Evolutionary conservation across 345 rosid species (phyloP), one percentile per base, ranked within the genome.

Genomic region (Stellera chamaejasme): DNA sequence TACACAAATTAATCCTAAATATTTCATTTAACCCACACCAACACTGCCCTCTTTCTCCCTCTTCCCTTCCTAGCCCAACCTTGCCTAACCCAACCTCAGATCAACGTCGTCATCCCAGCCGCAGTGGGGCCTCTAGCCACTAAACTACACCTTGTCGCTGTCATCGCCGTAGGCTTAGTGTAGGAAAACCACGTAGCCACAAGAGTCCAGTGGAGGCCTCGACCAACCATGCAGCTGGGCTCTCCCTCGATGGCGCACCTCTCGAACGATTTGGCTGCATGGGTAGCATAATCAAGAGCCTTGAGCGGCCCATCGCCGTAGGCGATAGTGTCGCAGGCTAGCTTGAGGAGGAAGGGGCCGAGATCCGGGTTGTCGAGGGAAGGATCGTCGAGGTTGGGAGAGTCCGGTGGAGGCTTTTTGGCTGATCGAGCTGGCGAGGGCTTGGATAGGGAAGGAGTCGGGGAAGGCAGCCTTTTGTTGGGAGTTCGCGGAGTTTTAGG

Each of bases 351-450:
- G 75, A 90, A 90, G 0, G 97, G 99, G 0, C 99, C 97, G 69
- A 94, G 97, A 85, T 90, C 97, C 56, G 99, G 97, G 62, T 94
- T 90, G 73, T 90, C 97, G 32, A 94, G 95, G 1, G 97, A 85
- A 2, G 88, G 70, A 68, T 77, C 75, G 36, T 88, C 93, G 19
- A 77, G 57, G 41, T 45, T 68, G 0, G 90, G 86, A 2, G 90
- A 80, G 3, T 85, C 95, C 4, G 85, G 83, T 10, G 87, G 85
- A 26, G 90, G 82, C 63, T 94, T 94, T 54, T 83, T 81, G 27
- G 73, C 67, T 52, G 90, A 73, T 43, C 85, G 77, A 14, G 76
- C 66, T 0, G 94, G 96, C 14, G 97, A 90, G 50, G 87, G 82
- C 71, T 83, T 90, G 61, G 90, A 89, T 72, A 89, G 72, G 63